Conservation (phyloP, 1,139 yeast species). For the Yamadazyma atlantica region DNA sequence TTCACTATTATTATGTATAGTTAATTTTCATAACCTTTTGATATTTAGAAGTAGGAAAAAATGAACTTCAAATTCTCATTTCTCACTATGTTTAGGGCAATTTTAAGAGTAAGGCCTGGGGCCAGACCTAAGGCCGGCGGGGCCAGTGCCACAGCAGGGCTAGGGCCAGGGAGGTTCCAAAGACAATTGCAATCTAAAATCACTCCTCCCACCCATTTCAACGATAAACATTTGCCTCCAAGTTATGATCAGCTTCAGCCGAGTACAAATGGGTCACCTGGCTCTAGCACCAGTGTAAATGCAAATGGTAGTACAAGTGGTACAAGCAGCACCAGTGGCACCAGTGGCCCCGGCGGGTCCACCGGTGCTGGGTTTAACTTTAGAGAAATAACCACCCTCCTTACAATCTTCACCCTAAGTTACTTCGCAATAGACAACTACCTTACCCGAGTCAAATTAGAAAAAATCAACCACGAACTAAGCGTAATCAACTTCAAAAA, state of each 20-base stretch:
- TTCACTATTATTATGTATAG: conserved; percentile 3
- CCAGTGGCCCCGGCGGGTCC: background rate
- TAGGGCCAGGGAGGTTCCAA: background rate
- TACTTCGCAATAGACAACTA: conserved; percentile 57
- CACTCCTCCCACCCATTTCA: conserved; percentile 21
- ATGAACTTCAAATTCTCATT: background rate
- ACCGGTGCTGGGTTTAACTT: background rate
- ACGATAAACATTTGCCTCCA: conserved; percentile 18
- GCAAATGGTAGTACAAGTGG: no score
- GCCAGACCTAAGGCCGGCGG: no score
- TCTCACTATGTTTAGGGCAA: background rate
- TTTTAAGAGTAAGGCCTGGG: no score
- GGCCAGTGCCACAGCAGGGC: background rate
- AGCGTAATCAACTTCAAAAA: conserved; percentile 43
- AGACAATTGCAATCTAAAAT: conserved; percentile 3
- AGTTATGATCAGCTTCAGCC: conserved; percentile 14
- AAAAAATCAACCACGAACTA: conserved; percentile 38
- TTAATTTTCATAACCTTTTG: conserved; percentile 2
- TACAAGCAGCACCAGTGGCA: conserved; percentile 4
- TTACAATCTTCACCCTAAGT: conserved; percentile 41
- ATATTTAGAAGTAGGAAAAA: no score
- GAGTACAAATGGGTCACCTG: no score
- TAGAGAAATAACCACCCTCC: conserved; percentile 32
- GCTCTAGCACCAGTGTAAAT: background rate
- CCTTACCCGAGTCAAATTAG: conserved; percentile 39